A percentile compares a stretch with the other conserved stretches of the same genome.
These are phyloP conservation scores for Dentipellis fragilis DNA, from an alignment of 768 basidiomycete species.

Conservation along the genomic window DNA sequence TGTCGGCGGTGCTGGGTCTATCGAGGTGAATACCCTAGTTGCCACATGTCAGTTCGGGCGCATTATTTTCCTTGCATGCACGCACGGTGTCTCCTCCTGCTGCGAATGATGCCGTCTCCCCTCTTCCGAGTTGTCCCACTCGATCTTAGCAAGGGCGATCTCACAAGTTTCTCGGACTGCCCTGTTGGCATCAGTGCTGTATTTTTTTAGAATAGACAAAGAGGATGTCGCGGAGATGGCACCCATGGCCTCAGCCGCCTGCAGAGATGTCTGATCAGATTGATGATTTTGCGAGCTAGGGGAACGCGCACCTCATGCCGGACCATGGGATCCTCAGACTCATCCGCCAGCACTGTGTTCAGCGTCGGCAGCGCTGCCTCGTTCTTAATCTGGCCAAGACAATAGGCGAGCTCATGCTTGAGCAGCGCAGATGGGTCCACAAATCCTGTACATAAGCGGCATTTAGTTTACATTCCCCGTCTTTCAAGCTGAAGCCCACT, in stretches of 20 bases:
- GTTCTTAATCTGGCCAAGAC: constrained; percentile 84
- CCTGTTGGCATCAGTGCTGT: constrained; percentile 58
- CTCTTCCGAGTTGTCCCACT: constrained; percentile 81
- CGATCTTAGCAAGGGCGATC: constrained; percentile 90
- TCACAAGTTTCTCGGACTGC: constrained; percentile 93
- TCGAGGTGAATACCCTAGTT: constrained; percentile 62
- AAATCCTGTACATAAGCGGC: constrained; percentile 46
- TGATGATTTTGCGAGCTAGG: neutral
- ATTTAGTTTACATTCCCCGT: neutral
- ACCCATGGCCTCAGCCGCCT: constrained; percentile 99
- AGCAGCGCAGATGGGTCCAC: constrained; percentile 79
- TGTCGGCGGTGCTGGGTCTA: constrained; percentile 83
- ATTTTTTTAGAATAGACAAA: constrained; percentile 60
- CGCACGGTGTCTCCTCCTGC: constrained; percentile 31
- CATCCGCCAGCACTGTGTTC: constrained; percentile 62
- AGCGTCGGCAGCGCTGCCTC: constrained; percentile 67
- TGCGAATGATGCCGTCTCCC: constrained; percentile 37
- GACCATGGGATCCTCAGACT: constrained; percentile 86
- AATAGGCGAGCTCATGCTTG: constrained; percentile 97
- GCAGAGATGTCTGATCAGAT: neutral
- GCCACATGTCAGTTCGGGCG: neutral
- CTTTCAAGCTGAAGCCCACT: constrained; percentile 7
- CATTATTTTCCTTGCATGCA: neutral
- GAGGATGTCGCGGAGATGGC: constrained; percentile 71
- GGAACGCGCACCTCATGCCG: constrained; percentile 68